Percentiles rank a stretch among this genome's conserved stretches.
These are phyloP conservation scores for Capsicum pubescens DNA, from an alignment of 257 asterid species.

Conservation along the genomic window DNA sequence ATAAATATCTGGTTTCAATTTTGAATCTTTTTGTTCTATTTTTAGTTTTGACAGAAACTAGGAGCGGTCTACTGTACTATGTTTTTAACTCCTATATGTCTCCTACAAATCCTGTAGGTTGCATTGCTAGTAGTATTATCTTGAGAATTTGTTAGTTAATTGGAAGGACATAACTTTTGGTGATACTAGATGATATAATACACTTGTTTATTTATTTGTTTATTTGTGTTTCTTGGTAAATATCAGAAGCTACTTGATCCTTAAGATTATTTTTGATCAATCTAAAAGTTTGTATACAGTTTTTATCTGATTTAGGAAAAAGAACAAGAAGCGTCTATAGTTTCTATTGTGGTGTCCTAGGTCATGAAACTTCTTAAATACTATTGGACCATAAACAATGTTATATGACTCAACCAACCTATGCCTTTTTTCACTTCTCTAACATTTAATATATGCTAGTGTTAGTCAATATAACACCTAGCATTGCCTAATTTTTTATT, in stretches of 20 bases:
- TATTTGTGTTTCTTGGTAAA: background rate
- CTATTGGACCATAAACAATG: background rate
- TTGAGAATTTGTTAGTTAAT: background rate
- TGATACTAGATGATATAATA: background rate
- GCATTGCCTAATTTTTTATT: too few relatives aligned
- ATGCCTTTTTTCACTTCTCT: background rate
- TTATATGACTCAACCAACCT: background rate
- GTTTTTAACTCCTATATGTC: too few relatives aligned
- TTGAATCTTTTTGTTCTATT: too few relatives aligned
- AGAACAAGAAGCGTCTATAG: background rate
- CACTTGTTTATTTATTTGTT: background rate
- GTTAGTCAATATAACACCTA: background rate
- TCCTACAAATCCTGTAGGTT: too few relatives aligned
- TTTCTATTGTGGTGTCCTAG: background rate
- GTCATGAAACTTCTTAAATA: background rate
- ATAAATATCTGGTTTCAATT: too few relatives aligned
- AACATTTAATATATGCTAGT: background rate
- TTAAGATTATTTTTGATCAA: background rate
- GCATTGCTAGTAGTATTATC: background rate
- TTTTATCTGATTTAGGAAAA: background rate
- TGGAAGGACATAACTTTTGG: background rate
- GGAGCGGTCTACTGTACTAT: too few relatives aligned
- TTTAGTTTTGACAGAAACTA: too few relatives aligned
- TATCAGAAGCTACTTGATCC: background rate
- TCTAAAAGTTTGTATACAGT: background rate